A percentile compares a stretch with the other conserved stretches of the same genome.
phyloP scores from a whole-genome alignment of 2,329 filamentous ascomycete genomes.

The Pyrenophora teres region DNA sequence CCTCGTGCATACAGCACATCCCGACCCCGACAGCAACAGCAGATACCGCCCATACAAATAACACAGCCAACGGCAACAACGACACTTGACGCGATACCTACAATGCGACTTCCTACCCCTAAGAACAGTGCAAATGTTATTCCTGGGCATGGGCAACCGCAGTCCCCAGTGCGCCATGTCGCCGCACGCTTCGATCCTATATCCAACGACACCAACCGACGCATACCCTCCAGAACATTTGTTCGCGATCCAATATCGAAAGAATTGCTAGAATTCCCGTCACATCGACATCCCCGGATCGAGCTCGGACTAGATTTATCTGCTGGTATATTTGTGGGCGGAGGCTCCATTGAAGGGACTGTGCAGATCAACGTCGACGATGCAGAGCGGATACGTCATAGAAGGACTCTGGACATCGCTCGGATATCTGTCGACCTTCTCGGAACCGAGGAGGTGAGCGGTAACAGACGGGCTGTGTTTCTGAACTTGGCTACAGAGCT shows the following conservation, averaged over 20 bases:
- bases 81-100: constrained; percentile 11
- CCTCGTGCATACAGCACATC: constrained; percentile 34
- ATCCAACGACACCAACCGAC: constrained; percentile 50
- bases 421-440: constrained; percentile 58
- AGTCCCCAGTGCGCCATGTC: constrained; percentile 55
- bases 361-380: constrained; percentile 56
- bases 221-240: constrained; percentile 56
- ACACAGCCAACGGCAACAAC: constrained; percentile 22
- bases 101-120: constrained; percentile 31
- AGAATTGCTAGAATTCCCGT: constrained; percentile 57
- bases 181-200: constrained; percentile 49
- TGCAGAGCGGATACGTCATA: constrained; percentile 51
- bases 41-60: constrained; percentile 21
- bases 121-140: constrained; percentile 44
- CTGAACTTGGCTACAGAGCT: constrained; percentile 58
- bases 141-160: constrained; percentile 52
- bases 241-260: constrained; percentile 52
- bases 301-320: constrained; percentile 56
- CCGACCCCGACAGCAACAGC: constrained; percentile 23
- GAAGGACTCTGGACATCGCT: constrained; percentile 53
- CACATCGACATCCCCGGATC: constrained; percentile 55
- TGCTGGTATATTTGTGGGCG: constrained; percentile 60
- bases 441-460: constrained; percentile 57
- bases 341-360: constrained; percentile 59
- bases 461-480: constrained; percentile 55